Base-by-base conservation (phyloP, 2,329 filamentous ascomycete genomes). In the Ophiognomonia clavigignenti-juglandacearum region DNA sequence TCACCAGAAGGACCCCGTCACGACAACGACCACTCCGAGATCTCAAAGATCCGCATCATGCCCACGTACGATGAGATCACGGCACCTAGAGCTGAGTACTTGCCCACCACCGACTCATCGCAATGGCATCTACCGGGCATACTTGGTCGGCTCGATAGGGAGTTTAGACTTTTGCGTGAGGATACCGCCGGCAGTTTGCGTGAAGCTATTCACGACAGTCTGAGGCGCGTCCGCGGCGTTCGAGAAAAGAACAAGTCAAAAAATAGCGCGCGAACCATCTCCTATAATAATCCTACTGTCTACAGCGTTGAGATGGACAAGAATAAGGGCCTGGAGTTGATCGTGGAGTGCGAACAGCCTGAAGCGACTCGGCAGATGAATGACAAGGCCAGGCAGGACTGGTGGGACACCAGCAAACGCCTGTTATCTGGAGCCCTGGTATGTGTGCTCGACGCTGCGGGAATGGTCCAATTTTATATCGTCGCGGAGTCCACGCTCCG, bases 151-250 rank as follows among this genome's bases (percentile, higher is more conserved):
- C 57, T 82, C 0, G 77, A 81, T 56, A 64, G 71, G 45, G 71
- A 80, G 45, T 82, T 82, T 40, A 69, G 78, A 14, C 67, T 81
- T 1, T 57, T 80, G 2, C 67, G 77, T 3, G 74, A 80, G 57
- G 77, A 82, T 52, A 77, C 71, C 0, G 63, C 80, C 3, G 74
- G 74, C 0, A 71, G 77, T 48, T 61, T 82, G 4, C 65, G 74
- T 31, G 72, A 79, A 53, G 68, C 68, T 1, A 68, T 77, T 3
- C 64, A 65, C 32, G 52, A 65, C 20, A 63, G 72, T 40, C 58
- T 73, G 9, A 58, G 70, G 4, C 51, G 53, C 3, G 58, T 70
- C 16, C 61, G 57, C 18, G 37, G 9, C 31, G 22, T 32, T 14
- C 54, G 45, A 38, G 48, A 35, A 1, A 9, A 16, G 7, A n/a